Percentiles rank a stretch among this genome's conserved stretches.
phyloP scores from a whole-genome alignment of 176 grass and related monocot species.

The Olyra latifolia region DNA sequence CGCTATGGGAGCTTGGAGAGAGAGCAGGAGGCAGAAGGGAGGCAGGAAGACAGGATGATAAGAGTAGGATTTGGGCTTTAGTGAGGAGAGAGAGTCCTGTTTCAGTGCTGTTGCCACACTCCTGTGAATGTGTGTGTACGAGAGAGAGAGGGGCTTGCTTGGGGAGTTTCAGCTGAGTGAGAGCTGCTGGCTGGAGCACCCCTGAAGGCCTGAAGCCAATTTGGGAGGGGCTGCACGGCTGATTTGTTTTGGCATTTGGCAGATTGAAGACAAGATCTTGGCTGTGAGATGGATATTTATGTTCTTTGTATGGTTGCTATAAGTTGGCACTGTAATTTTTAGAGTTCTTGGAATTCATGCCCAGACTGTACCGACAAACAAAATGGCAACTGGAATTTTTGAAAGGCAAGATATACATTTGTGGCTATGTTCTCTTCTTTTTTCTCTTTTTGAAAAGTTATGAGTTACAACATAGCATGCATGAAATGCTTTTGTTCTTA shows the following conservation, averaged over 20 bases:
- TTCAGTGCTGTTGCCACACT: not conserved
- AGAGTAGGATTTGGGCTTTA: slow-evolving; percentile 55
- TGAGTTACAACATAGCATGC: not conserved
- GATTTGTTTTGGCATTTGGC: slow-evolving; percentile 27
- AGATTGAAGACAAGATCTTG: not conserved
- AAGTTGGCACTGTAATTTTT: not conserved
- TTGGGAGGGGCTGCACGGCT: slow-evolving; percentile 30
- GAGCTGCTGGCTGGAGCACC: not conserved
- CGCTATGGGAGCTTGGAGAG: slow-evolving; percentile 29
- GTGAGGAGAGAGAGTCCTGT: not conserved
- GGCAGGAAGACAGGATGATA: slow-evolving; percentile 52
- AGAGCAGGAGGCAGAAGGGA: slow-evolving; percentile 35
- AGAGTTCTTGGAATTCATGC: not conserved
- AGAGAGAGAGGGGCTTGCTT: not conserved
- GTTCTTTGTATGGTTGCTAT: not conserved
- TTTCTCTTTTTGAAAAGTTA: not conserved
- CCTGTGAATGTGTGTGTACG: slow-evolving; percentile 10
- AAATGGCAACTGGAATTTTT: not conserved
- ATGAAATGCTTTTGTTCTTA: not conserved
- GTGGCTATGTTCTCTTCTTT: not conserved
- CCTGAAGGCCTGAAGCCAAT: too few species aligned
- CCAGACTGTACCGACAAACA: not conserved
- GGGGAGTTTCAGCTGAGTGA: slow-evolving; percentile 3
- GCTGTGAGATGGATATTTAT: slow-evolving; percentile 27
- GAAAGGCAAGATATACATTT: not conserved